Base-by-base conservation (phyloP, 2,329 filamentous ascomycete genomes). In the Aspergillus nomiae region DNA sequence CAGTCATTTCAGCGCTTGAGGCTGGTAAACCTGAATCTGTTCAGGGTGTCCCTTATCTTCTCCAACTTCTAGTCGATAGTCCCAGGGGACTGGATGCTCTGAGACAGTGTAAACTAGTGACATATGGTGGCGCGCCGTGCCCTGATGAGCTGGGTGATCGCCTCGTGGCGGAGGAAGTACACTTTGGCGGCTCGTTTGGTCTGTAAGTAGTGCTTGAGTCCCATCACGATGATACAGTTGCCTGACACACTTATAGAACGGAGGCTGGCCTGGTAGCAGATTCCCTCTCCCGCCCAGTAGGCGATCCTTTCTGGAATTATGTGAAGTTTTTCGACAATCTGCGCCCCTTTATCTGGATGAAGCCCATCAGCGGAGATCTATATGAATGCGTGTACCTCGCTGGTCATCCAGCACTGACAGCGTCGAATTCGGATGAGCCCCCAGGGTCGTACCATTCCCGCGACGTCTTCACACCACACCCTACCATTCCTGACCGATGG, bases 231-330 rank as follows among this genome's bases (percentile, higher is more conserved):
- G 4, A 24, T 32, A 28, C 10, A 28, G 10, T 58, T 56, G 21
- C 30, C 56, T 68, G 48, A 72, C 67, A 48, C 68, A 43, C n/a
- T 30, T 0, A 4, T 45, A 81, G 79, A 58, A 81, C 80, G 9
- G 80, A 82, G 64, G 77, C 79, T 14, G 81, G 80, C 4, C 74
- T 80, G 6, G 74, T 80, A 2, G 78, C 78, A 14, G 79, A 81
- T 59, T 81, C 80, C 1, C 75, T 81, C 43, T 69, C 74, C 6
- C 76, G 79, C 11, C 75, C 76, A 3, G 70, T 70, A 3, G 72
- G 66, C 2, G 78, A 81, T 53, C 74, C 77, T 16, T 71, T 75
- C n/a, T 82, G 80, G 80, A 76, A 79, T 34, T 82, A 81, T 62
- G 62, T 82, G 55, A 70, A 73, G 16, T 77, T 78, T 21, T 81